Conservation (phyloP, 345 rosid genomes). For the Draba incana region DNA sequence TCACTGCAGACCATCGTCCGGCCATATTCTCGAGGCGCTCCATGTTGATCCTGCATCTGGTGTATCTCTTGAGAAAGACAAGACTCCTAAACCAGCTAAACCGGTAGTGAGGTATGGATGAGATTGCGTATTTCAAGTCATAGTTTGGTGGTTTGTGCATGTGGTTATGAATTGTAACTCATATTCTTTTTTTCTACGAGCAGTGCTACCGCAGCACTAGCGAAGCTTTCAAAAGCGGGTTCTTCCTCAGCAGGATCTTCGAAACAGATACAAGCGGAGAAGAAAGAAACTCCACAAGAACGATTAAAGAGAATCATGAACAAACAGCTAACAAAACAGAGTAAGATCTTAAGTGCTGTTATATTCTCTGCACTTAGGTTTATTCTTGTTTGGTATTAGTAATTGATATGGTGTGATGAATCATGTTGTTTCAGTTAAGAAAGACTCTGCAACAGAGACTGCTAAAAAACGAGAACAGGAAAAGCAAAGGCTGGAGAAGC, state of each 20-base stretch:
- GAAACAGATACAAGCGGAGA: conserved; percentile 66
- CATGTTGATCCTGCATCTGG: conserved; percentile 99
- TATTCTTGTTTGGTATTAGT: conserved; percentile 4
- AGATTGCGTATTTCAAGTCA: conserved; percentile 14
- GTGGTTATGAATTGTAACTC: background rate
- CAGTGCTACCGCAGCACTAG: conserved; percentile 74
- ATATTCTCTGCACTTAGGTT: background rate
- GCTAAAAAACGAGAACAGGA: conserved; percentile 97
- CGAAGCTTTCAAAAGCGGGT: conserved; percentile 76
- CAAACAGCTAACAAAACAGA: conserved; percentile 86
- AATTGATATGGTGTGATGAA: conserved; percentile 23
- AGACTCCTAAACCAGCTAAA: conserved; percentile 52
- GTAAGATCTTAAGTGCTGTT: conserved; percentile 47
- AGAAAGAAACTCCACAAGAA: conserved; percentile 98
- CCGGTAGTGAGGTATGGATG: conserved; percentile 60
- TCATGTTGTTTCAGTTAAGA: conserved; percentile 66
- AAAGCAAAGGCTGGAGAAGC: conserved; percentile 82
- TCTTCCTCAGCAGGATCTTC: conserved; percentile 54
- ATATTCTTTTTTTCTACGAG: conserved; percentile 2
- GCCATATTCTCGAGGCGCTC: conserved; percentile 91
- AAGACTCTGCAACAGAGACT: conserved; percentile 89
- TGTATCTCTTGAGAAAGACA: conserved; percentile 79
- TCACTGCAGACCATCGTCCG: conserved; percentile 86
- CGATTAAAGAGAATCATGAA: conserved; percentile 97
- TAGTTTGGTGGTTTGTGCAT: background rate